Percentiles rank a stretch among this genome's conserved stretches.
Evolutionary conservation across 768 basidiomycete genomes (phyloP).

Genomic region (Lactifluus volemus): DNA sequence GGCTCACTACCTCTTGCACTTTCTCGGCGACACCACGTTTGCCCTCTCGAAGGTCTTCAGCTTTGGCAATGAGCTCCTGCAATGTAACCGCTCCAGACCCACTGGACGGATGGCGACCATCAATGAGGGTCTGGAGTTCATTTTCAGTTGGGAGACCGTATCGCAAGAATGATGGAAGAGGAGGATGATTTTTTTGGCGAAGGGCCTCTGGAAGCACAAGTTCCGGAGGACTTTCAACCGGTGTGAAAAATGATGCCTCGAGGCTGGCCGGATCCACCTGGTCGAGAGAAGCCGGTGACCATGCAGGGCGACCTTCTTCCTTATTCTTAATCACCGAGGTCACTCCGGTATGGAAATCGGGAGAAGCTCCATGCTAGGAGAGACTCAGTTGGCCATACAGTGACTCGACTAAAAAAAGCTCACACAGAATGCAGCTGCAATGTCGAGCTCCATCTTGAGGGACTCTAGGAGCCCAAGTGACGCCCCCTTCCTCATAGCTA

Average conservation of each 20-base stretch:
- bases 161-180: slow-evolving; percentile 24
- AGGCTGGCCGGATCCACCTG: slow-evolving; percentile 52
- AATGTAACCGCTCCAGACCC: slow-evolving; percentile 52
- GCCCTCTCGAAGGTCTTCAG: slow-evolving; percentile 38
- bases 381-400: neutral
- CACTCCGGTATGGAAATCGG: slow-evolving; percentile 82
- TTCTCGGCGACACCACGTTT: slow-evolving; percentile 66
- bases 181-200: slow-evolving; percentile 19
- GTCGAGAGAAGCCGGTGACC: slow-evolving; percentile 57
- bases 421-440: slow-evolving; percentile 87
- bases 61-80: slow-evolving; percentile 54
- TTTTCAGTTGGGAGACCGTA: slow-evolving; percentile 71
- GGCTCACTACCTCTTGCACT: slow-evolving; percentile 62
- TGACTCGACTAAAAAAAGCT: slow-evolving; percentile 25
- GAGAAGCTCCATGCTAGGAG: slow-evolving; percentile 58
- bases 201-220: slow-evolving; percentile 24
- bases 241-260: slow-evolving; percentile 56
- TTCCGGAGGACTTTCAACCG: slow-evolving; percentile 30
- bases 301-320: slow-evolving; percentile 46
- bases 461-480: slow-evolving; percentile 52
- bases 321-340: slow-evolving; percentile 54
- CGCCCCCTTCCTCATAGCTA: slow-evolving; percentile 67
- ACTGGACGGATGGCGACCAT: slow-evolving; percentile 51
- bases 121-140: slow-evolving; percentile 59
- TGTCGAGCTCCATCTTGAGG: slow-evolving; percentile 77